Base-by-base conservation (phyloP, 169 alveolate genomes). In the Plasmodium yoelii region DNA sequence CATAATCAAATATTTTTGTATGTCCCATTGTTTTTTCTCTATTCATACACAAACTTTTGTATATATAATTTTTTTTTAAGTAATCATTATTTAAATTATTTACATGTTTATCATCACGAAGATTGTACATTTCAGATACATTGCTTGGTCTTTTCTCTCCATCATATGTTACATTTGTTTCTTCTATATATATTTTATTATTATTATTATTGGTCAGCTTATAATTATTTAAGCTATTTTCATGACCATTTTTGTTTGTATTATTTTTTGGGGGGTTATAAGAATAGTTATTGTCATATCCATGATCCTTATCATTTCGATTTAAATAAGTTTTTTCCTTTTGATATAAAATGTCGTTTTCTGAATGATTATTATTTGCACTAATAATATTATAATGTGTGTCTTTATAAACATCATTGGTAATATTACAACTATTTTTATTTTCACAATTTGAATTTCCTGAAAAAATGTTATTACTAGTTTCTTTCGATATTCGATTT, bases 1-100 rank as follows among this genome's bases (percentile, higher is more conserved):
- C 63, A 64, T 64, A 77, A 77, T 75, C 65, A 53, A 77, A 77
- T 51, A 77, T 77, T 57, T 64, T 77, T 28, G 89, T 65, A 34
- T 77, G 89, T 15, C 63, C 67, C 73, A 77, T 42, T 24, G 57
- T 49, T 65, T 44, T 75, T 39, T 75, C 88, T 75, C 88, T 46
- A 53, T 75, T 75, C n/a, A 47, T 12, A 22, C 19, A 18, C 13
- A 60, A 59, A 61, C 34, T 12, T 46, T 47, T 24, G 19, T 59
- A 51, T n/a, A 0, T 60, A 51, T 15, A 4, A 49, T 65, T 65
- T 34, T 34, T 34, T 34, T 34, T 34, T 34, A 34, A 34, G 39
- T 65, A 39, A 28, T 28, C 42, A 34, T 39, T 10, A 8, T 10
- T 19, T 7, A n/a, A n/a, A 56, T 56, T 56, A n/a, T 18, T 56